A percentile compares a stretch with the other conserved stretches of the same genome.
phyloP scores from a whole-genome alignment of 2,329 filamentous ascomycete genomes.

The Hymenoscyphus repandus region DNA sequence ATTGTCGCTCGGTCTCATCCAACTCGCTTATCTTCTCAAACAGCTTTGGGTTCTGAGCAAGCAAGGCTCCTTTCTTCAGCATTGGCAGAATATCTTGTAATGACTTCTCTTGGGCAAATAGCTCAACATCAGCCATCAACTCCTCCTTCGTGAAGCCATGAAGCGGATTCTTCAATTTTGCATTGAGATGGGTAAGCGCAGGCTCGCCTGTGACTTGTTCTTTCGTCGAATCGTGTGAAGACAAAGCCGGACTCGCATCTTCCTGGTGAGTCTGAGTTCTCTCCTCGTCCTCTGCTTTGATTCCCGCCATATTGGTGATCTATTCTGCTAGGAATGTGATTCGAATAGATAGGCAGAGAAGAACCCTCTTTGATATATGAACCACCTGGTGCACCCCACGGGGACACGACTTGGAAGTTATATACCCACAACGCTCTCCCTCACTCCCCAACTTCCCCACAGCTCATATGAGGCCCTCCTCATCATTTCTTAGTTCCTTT shows the following conservation, averaged over 20 bases:
- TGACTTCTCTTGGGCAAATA: slow-evolving; percentile 52
- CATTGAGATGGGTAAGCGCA: slow-evolving; percentile 16
- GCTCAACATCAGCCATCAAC: slow-evolving; percentile 48
- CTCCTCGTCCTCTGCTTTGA: slow-evolving; percentile 1
- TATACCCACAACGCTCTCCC: not conserved
- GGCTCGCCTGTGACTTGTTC: slow-evolving; percentile 33
- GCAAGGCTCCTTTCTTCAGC: slow-evolving; percentile 31
- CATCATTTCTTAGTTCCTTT: not conserved
- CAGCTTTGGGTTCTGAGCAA: slow-evolving; percentile 32
- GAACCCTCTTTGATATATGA: too few species aligned
- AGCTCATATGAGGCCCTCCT: not conserved
- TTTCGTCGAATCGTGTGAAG: not conserved
- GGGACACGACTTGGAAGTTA: not conserved
- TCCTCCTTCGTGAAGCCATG: slow-evolving; percentile 45
- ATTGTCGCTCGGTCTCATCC: slow-evolving; percentile 23
- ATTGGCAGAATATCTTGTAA: slow-evolving; percentile 37
- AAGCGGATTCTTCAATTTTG: slow-evolving; percentile 41
- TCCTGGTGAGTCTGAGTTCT: not conserved
- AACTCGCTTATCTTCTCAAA: slow-evolving; percentile 20
- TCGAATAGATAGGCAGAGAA: not conserved
- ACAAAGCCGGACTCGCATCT: slow-evolving; percentile 27
- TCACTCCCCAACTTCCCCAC: not conserved
- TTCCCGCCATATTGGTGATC: not conserved
- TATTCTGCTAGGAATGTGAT: not conserved
- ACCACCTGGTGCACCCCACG: not conserved